Percentiles rank a stretch among this genome's conserved stretches.
phyloP scores from a whole-genome alignment of 139 green algal species.

The Closterium sp. region DNA sequence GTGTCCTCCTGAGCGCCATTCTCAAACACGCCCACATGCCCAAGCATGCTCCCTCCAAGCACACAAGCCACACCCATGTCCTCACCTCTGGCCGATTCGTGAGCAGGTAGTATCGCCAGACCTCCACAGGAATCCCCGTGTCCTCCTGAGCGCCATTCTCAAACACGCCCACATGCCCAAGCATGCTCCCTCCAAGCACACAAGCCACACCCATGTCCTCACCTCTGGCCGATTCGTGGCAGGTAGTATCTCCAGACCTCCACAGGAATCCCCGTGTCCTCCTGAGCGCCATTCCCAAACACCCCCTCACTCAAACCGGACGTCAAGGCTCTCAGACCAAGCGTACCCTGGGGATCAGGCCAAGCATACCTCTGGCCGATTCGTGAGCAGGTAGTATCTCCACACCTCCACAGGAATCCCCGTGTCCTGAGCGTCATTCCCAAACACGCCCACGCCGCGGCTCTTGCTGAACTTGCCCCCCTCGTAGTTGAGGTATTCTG shows the following conservation, averaged over 20 bases:
- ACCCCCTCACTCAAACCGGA: no score
- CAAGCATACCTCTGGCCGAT: slow-evolving; percentile 70
- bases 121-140: slow-evolving; percentile 74
- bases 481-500: slow-evolving; percentile 99
- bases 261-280: slow-evolving; percentile 73
- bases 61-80: not conserved
- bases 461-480: slow-evolving; percentile 92
- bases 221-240: slow-evolving; percentile 76
- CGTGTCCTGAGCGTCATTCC: slow-evolving; percentile 86
- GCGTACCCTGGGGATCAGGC: no score
- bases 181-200: no score
- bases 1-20: slow-evolving; percentile 87
- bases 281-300: slow-evolving; percentile 91
- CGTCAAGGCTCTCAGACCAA: no score
- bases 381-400: slow-evolving; percentile 93
- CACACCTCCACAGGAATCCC: slow-evolving; percentile 81
- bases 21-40: slow-evolving; percentile 80
- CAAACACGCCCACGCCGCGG: slow-evolving; percentile 91
- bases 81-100: slow-evolving; percentile 74
- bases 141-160: slow-evolving; percentile 86
- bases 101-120: slow-evolving; percentile 97
- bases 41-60: no score
- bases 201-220: not conserved
- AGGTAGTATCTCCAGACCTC: slow-evolving; percentile 97
- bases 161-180: slow-evolving; percentile 78